phyloP scores from a whole-genome alignment of 768 basidiomycete genomes.

The Podaxis mareebaensis region DNA sequence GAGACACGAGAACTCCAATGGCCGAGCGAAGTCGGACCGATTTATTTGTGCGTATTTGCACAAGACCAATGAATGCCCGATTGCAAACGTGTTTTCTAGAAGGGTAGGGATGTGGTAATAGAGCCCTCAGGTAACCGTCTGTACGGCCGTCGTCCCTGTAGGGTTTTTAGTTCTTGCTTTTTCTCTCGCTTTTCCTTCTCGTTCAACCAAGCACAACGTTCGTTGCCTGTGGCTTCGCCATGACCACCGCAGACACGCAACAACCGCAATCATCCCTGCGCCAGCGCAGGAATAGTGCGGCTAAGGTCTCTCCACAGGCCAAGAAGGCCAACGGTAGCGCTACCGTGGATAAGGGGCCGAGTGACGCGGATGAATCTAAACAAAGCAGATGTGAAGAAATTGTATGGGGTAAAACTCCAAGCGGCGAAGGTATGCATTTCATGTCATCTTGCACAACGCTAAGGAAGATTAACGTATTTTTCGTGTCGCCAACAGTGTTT shows the following conservation, averaged over 20 bases:
- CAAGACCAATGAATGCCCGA: not conserved
- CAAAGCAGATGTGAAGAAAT: conserved; percentile 43
- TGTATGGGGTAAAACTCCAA: conserved; percentile 87
- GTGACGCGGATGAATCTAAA: conserved; percentile 18
- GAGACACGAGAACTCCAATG: not conserved
- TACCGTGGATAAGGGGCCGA: conserved; percentile 16
- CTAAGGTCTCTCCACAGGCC: not conserved
- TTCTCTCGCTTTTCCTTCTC: not conserved
- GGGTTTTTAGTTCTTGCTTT: conserved; percentile 7
- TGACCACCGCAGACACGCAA: not conserved
- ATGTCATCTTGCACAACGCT: conserved; percentile 5
- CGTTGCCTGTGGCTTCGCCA: not conserved
- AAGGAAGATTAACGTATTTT: conserved; percentile 15
- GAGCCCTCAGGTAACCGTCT: not conserved
- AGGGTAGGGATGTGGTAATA: conserved; percentile 1
- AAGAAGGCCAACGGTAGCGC: conserved; percentile 4
- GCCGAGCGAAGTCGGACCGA: not conserved
- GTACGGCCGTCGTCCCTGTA: conserved; percentile 3
- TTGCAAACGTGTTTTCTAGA: conserved; percentile 14
- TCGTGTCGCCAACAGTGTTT: conserved; percentile 61
- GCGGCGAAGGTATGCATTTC: conserved; percentile 63
- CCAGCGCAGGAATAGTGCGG: conserved; percentile 27
- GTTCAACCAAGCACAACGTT: conserved; percentile 11
- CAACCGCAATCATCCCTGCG: conserved; percentile 31
- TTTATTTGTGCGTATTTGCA: conserved; percentile 10